These are phyloP conservation scores for Suillus occidentalis DNA, from an alignment of 768 basidiomycete species.

Conservation along the genomic window DNA sequence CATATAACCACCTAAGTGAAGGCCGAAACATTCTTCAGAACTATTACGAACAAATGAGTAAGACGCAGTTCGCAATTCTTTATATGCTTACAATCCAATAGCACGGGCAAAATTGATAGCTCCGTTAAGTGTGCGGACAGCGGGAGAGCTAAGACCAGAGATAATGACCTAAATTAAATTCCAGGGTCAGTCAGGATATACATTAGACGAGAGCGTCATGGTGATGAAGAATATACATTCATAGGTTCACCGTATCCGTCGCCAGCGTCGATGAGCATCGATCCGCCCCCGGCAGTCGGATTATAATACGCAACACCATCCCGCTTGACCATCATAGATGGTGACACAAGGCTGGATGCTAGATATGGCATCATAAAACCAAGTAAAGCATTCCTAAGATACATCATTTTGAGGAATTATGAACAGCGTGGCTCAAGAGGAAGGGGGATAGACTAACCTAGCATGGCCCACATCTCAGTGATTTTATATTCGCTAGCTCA, in stretches of 20 bases:
- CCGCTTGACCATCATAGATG: background rate
- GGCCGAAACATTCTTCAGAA: constrained; percentile 39
- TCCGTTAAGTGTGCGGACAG: constrained; percentile 55
- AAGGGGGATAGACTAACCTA: background rate
- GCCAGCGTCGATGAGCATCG: constrained; percentile 41
- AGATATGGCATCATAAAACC: background rate
- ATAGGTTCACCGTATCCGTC: constrained; percentile 43
- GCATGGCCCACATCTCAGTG: background rate
- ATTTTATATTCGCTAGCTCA: background rate
- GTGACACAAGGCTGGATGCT: background rate
- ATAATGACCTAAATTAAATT: constrained; percentile 53
- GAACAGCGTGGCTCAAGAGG: background rate
- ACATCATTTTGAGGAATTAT: background rate
- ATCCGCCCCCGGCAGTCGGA: constrained; percentile 40
- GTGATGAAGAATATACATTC: constrained; percentile 34
- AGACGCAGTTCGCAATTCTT: constrained; percentile 4
- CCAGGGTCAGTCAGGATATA: background rate
- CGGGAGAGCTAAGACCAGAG: constrained; percentile 59
- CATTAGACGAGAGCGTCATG: background rate
- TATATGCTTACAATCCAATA: constrained; percentile 56
- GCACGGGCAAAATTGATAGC: constrained; percentile 59
- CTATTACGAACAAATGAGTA: constrained; percentile 19
- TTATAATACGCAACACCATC: constrained; percentile 31
- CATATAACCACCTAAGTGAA: constrained; percentile 38
- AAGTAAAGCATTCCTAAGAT: background rate